These are phyloP conservation scores for Entomortierella lignicola DNA, from an alignment of 192 early-diverging fungal genomes.

Conservation along the genomic window DNA sequence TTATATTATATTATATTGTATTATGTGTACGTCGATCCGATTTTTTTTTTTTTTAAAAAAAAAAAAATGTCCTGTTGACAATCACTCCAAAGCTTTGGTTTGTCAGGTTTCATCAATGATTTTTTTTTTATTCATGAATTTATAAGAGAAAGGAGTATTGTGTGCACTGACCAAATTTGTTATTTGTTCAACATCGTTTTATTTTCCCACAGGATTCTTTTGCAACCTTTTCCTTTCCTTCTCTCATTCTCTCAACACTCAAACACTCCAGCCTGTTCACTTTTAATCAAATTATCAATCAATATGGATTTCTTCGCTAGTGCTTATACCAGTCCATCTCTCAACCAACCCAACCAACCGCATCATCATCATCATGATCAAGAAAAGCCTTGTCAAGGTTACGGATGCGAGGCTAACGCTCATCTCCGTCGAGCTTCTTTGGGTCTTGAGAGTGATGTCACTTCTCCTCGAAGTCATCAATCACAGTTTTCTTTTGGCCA, in stretches of 20 bases:
- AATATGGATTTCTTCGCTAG: constrained; percentile 50
- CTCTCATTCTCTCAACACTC: neutral
- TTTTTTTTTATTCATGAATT: neutral
- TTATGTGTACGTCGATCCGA: too few relatives aligned
- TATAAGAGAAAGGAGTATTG: neutral
- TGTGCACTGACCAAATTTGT: too few relatives aligned
- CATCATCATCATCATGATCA: neutral
- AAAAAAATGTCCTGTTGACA: too few relatives aligned
- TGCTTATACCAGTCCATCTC: constrained; percentile 16
- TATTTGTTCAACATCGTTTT: too few relatives aligned
- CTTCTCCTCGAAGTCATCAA: neutral
- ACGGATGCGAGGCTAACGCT: constrained; percentile 43
- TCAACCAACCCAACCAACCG: neutral
- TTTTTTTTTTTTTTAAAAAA: too few relatives aligned
- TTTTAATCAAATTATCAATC: neutral
- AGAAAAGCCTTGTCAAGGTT: constrained; percentile 19
- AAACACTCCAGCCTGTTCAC: too few relatives aligned
- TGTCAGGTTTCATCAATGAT: neutral
- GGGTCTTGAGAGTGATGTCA: constrained; percentile 33
- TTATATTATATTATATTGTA: too few relatives aligned
- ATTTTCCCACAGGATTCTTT: too few relatives aligned
- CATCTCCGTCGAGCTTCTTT: constrained; percentile 44
- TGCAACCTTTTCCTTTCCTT: too few relatives aligned
- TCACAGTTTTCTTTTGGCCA: neutral
- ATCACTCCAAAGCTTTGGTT: neutral